Base-by-base conservation (phyloP, 140 eudicot species). In the Senecio squalidus region DNA sequence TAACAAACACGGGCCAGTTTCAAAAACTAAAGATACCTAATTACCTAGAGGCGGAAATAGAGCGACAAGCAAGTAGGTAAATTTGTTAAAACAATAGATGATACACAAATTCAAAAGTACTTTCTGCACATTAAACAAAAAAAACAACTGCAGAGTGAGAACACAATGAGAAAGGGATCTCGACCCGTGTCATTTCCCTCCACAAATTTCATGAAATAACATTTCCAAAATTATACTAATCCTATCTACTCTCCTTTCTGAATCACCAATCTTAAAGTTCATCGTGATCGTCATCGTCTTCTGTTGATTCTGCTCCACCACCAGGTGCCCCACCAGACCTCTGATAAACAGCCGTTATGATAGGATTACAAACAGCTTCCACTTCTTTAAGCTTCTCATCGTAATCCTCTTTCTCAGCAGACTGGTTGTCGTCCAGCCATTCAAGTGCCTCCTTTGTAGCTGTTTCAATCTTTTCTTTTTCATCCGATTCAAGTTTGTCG, bases 361-460 rank as follows among this genome's bases (percentile, higher is more conserved):
- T 88, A 0, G 96, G 96, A 39, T 87, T 87, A 59, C 96, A 87
- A 47, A 84, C 86, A 0, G 89, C 94, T 53, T 87, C 94, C 2
- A 84, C 94, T 41, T 83, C 86, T 60, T 83, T 83, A 48, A 83
- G 60, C 78, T 83, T 83, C 65, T 83, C 92, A 9, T 79, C 89
- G 5, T 80, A 87, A 51, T 87, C 94, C 25, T 87, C 94, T 53
- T 83, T 83, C 84, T 87, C 96, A 4, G 86, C 89, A 4, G 52
- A 67, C 71, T 87, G 96, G 26, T 78, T 87, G 13, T 87, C 96
- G 5, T 87, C 96, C 55, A 87, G 34, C 96, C 96, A 87, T 48
- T 87, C 96, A 4, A 84, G 84, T 17, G 94, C 86, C 70, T 87
- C 96, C 81, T 87, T 87, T 0, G 84, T 76, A 9, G 94, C 96